Evolutionary conservation across 371 early-diverging fungal genomes (phyloP), one percentile per base, ranked within the genome.

Genomic region (Lichtheimia corymbifera): DNA sequence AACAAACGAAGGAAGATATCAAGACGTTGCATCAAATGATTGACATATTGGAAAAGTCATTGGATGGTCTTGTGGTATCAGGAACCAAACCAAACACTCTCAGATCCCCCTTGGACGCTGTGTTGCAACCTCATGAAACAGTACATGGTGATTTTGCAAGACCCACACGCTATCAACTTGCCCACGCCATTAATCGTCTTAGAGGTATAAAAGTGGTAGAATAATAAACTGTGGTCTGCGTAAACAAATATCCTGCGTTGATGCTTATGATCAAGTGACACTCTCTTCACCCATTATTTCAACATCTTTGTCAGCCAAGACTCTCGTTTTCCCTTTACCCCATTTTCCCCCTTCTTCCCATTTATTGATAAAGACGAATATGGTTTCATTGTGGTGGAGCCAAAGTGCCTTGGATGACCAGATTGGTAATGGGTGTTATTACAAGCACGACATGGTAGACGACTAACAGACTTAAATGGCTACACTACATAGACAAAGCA

Each of bases 401-500:
- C 67, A 67, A 57, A 76, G 60, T 54, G 63, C 73, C 27, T 60
- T 79, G 25, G 74, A 76, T 59, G 79, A 79, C 54, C 58, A 71
- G 15, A 68, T 79, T 58, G 76, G 79, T 72, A 66, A 59, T 11
- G 6, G 11, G 35, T 35, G 35, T 11, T 35, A 11, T 35, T 35
- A 6, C 35, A 35, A 11, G 6, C 22, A 22, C 22, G 35, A 35
- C 28, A 5, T 28, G 28, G 28, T 28, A 5, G 35, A 9, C 11
- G 35, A 6, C 35, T 9, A 9, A 9, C 11, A 35, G 0, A 11
- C 35, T 57, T 22, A 22, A 12, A 58, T n/a, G 30, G 20, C n/a
- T 1, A 18, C 30, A 27, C 27, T 3, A 40, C 14, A 27, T 75
- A 92, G 93, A 90, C 51, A 84, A 83, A 58, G 94, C 96, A n/a